Conservation (phyloP, 176 grass and related monocot genomes). For the Musa itinerans region DNA sequence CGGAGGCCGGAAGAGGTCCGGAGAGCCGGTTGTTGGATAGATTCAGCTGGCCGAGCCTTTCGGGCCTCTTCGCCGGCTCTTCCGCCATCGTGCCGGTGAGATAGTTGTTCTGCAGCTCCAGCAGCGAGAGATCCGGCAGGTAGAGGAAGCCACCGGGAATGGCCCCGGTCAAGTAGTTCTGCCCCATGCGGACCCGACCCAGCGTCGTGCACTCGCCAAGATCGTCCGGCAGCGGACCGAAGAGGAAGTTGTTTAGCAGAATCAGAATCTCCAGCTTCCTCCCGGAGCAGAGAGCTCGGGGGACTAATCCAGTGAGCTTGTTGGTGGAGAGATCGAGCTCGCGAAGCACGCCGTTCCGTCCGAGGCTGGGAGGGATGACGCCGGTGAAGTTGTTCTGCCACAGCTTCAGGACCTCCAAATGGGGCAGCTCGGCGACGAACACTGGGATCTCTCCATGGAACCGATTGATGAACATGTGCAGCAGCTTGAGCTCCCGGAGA, state of each 20-base stretch:
- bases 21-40: conserved; percentile 61
- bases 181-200: conserved; percentile 58
- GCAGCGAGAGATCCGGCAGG: conserved; percentile 57
- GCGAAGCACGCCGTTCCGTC: conserved; percentile 36
- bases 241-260: conserved; percentile 61
- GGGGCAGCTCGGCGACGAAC: conserved; percentile 61
- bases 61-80: conserved; percentile 22
- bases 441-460: conserved; percentile 62
- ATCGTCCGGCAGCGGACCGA: conserved; percentile 57
- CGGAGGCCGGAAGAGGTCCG: conserved; percentile 45
- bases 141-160: conserved; percentile 55
- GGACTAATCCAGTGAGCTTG: conserved; percentile 57
- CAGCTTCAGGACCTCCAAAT: conserved; percentile 74
- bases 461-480: conserved; percentile 78
- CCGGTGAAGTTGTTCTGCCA: conserved; percentile 98
- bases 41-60: conserved; percentile 52
- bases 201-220: conserved; percentile 54
- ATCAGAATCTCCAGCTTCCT: conserved; percentile 66
- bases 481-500: conserved; percentile 57
- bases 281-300: conserved; percentile 47
- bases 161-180: conserved; percentile 71
- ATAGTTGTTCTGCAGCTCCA: conserved; percentile 83
- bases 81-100: conserved; percentile 39
- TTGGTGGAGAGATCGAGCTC: conserved; percentile 79
- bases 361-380: conserved; percentile 44